Conservation (phyloP, 2,329 filamentous ascomycete species). For the Hypoxylon sp. region DNA sequence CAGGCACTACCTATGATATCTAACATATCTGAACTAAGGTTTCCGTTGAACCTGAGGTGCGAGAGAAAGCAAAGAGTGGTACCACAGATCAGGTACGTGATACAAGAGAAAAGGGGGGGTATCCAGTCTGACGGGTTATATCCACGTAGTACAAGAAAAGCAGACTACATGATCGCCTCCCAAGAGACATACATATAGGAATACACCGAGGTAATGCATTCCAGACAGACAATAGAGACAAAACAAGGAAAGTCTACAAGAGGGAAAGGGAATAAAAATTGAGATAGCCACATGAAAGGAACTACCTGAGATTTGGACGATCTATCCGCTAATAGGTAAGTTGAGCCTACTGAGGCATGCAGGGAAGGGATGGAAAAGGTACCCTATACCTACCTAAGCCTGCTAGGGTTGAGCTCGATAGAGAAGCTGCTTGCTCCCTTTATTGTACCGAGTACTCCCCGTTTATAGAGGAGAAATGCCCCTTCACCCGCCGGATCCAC, state of each 20-base stretch:
- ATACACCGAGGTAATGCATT: slow-evolving; percentile 9
- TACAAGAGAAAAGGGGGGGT: slow-evolving; percentile 13
- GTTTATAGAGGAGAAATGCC: slow-evolving; percentile 28
- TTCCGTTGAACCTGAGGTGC: not conserved
- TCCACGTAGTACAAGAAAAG: slow-evolving; percentile 6
- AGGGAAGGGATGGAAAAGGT: slow-evolving; percentile 29
- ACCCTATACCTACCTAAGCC: slow-evolving; percentile 22
- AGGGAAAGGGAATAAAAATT: slow-evolving; percentile 7
- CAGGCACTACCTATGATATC: not conserved
- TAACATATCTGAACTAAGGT: not conserved
- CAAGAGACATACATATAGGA: not conserved
- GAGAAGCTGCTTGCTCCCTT: not conserved
- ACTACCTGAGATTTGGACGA: slow-evolving; percentile 32
- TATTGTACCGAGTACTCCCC: slow-evolving; percentile 17
- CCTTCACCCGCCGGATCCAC: slow-evolving; percentile 39
- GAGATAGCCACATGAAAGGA: slow-evolving; percentile 29
- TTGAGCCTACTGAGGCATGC: slow-evolving; percentile 37
- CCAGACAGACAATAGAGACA: slow-evolving; percentile 23
- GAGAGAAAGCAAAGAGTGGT: slow-evolving; percentile 1
- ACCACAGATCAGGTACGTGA: slow-evolving; percentile 13
- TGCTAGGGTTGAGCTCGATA: too few relatives aligned
- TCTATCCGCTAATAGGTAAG: slow-evolving; percentile 39
- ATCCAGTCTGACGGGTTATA: slow-evolving; percentile 7
- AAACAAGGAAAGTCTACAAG: slow-evolving; percentile 31
- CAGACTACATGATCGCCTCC: slow-evolving; percentile 1